Evolutionary conservation across 2,329 filamentous ascomycete species (phyloP).

Genomic region (Aspergillus fischeri): DNA sequence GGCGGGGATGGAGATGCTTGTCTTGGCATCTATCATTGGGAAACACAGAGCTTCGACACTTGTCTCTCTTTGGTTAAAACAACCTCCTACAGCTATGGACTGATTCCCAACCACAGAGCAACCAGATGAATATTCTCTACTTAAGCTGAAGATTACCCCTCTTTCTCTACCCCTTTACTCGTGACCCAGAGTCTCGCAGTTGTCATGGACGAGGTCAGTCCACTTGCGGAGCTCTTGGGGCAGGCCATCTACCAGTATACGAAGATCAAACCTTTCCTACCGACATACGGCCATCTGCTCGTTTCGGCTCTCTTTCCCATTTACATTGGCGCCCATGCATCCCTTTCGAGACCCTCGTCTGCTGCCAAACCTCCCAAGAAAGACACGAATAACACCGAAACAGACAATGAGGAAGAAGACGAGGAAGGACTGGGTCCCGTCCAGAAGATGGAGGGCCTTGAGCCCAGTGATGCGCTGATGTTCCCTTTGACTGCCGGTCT

Average conservation of each 20-base stretch:
- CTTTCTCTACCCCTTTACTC: background rate
- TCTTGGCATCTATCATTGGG: conserved; percentile 20
- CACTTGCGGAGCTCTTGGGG: conserved; percentile 37
- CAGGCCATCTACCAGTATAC: conserved; percentile 44
- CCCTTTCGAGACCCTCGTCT: conserved; percentile 76
- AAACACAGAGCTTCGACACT: background rate
- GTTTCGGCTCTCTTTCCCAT: conserved; percentile 75
- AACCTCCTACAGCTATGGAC: conserved; percentile 4
- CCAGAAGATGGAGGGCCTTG: conserved; percentile 63
- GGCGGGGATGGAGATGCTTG: conserved; percentile 12
- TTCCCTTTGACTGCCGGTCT: conserved; percentile 74
- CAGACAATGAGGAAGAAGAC: conserved; percentile 42
- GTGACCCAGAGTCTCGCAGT: conserved; percentile 1
- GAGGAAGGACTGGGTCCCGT: conserved; percentile 52
- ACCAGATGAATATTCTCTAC: background rate
- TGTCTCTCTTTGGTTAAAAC: background rate
- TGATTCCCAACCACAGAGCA: conserved; percentile 1
- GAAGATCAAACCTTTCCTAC: conserved; percentile 44
- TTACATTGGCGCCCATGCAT: conserved; percentile 78
- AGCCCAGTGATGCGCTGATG: conserved; percentile 74
- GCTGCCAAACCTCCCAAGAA: conserved; percentile 61
- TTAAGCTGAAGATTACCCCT: background rate
- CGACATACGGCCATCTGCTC: conserved; percentile 59
- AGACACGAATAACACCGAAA: conserved; percentile 26
- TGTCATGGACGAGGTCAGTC: conserved; percentile 33